Base-by-base conservation (phyloP, 352 stramenopile genomes). In the Globisporangium apiculatum region DNA sequence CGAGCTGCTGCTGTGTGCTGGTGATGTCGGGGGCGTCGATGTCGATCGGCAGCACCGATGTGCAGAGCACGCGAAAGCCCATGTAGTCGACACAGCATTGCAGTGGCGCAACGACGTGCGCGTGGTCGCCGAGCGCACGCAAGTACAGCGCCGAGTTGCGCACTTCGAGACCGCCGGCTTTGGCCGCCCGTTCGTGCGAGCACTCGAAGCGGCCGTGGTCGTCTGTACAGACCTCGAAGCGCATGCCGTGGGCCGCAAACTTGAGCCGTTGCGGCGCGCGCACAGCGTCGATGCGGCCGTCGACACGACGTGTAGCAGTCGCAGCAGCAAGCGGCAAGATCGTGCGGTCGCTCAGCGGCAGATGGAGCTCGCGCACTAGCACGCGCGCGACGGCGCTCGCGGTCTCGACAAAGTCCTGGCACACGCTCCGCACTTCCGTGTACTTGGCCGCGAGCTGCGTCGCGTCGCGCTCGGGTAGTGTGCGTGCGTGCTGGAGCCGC, bases 201-300 rank as follows among this genome's bases (percentile, higher is more conserved):
- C 87, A 75, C 55, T 97, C 91, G 56, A 87, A 98, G 4, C 93
- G 71, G 15, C 91, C 91, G 60, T 98, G 84, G 53, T 98, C 89
- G 48, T 97, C 91, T 2, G 75, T 85, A 53, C 76, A 91, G 14
- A 98, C 66, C 66, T 96, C 86, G 65, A 97, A 97, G 4, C 87
- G 63, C 17, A 98, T 96, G 43, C 91, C 87, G 56, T 95, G 83
- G 0, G 73, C 81, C 58, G 96, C 87, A 53, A 86, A 97, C 52
- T 87, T 95, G 2, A 84, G 61, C 6, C 83, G 73, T 12, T 57
- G 63, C 0, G 73, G 76, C 0, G 62, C 53, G 4, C 85, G 82
- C 12, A 94, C 72, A 4, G 83, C 67, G 47, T 90, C 82, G 41
- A 77, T 75, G 1, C 89, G 70, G 2, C 88, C 86, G 51, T 97